Evolutionary conservation across 2,329 filamentous ascomycete genomes (phyloP).

Genomic region (Diaporthe sp.): DNA sequence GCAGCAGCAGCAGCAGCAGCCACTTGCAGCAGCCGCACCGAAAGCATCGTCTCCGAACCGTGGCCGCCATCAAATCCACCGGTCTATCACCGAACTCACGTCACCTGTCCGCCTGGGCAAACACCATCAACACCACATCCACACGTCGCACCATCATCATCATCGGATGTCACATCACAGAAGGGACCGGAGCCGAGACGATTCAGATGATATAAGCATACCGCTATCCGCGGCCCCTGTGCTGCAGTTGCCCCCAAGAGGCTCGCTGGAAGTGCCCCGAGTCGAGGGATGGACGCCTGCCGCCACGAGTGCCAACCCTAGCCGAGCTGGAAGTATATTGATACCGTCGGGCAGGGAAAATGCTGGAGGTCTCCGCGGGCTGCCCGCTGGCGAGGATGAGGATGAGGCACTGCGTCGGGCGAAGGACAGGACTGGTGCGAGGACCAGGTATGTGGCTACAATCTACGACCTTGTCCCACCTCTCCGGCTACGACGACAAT

Average conservation of each 20-base stretch:
- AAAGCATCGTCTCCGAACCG: slow-evolving; percentile 53
- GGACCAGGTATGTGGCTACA: slow-evolving; percentile 56
- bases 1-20: slow-evolving; percentile 16
- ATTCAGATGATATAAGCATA: slow-evolving; percentile 50
- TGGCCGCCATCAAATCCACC: slow-evolving; percentile 66
- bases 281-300: slow-evolving; percentile 61
- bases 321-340: slow-evolving; percentile 59
- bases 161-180: slow-evolving; percentile 52
- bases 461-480: slow-evolving; percentile 1
- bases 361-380: slow-evolving; percentile 43
- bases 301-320: slow-evolving; percentile 58
- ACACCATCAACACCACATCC: slow-evolving; percentile 55
- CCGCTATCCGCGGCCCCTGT: slow-evolving; percentile 43
- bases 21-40: background rate
- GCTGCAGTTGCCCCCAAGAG: slow-evolving; percentile 48
- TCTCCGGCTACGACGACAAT: slow-evolving; percentile 20
- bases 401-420: slow-evolving; percentile 60
- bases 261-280: slow-evolving; percentile 61
- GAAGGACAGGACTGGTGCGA: slow-evolving; percentile 55
- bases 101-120: slow-evolving; percentile 59
- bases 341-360: slow-evolving; percentile 44
- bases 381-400: slow-evolving; percentile 46
- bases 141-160: slow-evolving; percentile 49
- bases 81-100: slow-evolving; percentile 69
- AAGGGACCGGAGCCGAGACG: slow-evolving; percentile 50